A percentile compares a stretch with the other conserved stretches of the same genome.
phyloP scores from a whole-genome alignment of 371 early-diverging fungal genomes.

The Apophysomyces sp. region DNA sequence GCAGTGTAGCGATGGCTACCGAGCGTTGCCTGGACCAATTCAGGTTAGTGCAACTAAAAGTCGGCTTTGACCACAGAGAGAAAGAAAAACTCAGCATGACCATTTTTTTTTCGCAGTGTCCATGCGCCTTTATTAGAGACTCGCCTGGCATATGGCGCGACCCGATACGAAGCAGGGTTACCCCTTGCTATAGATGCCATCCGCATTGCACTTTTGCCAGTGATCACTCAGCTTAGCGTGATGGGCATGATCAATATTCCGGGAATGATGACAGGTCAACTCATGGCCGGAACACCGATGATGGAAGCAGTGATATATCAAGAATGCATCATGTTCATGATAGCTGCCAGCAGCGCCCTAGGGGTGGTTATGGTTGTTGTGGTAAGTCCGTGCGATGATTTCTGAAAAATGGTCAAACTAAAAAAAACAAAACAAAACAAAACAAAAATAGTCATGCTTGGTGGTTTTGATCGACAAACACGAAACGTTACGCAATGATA shows the following conservation, averaged over 20 bases:
- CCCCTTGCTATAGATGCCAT: constrained; percentile 78
- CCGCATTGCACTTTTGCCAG: constrained; percentile 74
- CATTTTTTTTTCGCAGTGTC: constrained; percentile 27
- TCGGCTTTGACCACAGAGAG: not conserved
- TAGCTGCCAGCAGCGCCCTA: constrained; percentile 68
- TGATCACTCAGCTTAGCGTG: constrained; percentile 80
- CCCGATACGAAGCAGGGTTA: constrained; percentile 80
- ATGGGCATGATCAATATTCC: constrained; percentile 90
- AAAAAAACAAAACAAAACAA: too few species aligned
- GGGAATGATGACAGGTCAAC: constrained; percentile 90
- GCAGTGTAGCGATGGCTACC: constrained; percentile 78
- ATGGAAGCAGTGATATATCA: constrained; percentile 82
- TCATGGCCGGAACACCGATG: constrained; percentile 81
- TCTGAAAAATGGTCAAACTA: too few species aligned
- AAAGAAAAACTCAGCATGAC: not conserved
- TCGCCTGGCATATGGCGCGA: constrained; percentile 76
- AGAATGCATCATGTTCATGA: constrained; percentile 83
- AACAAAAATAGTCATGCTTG: constrained; percentile 60
- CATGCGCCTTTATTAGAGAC: constrained; percentile 75
- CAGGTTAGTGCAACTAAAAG: constrained; percentile 17
- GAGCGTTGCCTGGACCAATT: constrained; percentile 64
- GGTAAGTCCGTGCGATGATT: constrained; percentile 37
- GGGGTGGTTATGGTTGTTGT: constrained; percentile 64
- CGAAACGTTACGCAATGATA: constrained; percentile 57
- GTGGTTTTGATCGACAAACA: constrained; percentile 58